Conservation (phyloP, 2,329 filamentous ascomycete genomes). For the Ophiobolus disseminans region DNA sequence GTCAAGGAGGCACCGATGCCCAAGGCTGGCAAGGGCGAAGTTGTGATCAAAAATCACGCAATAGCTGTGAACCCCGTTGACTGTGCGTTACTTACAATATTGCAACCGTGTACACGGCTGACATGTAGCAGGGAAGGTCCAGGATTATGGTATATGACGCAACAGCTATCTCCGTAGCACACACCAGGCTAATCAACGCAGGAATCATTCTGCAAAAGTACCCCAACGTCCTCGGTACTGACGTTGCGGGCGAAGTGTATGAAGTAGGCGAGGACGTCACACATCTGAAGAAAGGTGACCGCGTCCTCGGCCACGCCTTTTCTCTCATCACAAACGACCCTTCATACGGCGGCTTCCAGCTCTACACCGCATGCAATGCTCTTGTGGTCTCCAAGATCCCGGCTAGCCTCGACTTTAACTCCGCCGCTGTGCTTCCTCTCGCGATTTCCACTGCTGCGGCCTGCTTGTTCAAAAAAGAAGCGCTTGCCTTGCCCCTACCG, state of each 20-base stretch:
- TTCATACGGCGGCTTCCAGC: slow-evolving; percentile 42
- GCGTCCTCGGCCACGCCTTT: slow-evolving; percentile 50
- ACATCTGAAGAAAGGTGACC: slow-evolving; percentile 54
- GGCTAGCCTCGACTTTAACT: slow-evolving; percentile 44
- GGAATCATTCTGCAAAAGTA: slow-evolving; percentile 46
- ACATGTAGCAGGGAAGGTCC: slow-evolving; percentile 36
- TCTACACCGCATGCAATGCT: slow-evolving; percentile 41
- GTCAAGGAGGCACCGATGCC: slow-evolving; percentile 39
- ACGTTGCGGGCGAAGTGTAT: slow-evolving; percentile 56
- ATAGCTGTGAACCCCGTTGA: slow-evolving; percentile 45
- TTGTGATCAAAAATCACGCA: slow-evolving; percentile 45
- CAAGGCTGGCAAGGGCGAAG: slow-evolving; percentile 37
- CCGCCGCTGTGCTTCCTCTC: slow-evolving; percentile 54
- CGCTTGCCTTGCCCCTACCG: slow-evolving; percentile 51
- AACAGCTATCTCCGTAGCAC: background rate
- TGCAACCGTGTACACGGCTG: background rate
- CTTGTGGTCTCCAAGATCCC: slow-evolving; percentile 50
- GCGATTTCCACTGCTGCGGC: slow-evolving; percentile 54
- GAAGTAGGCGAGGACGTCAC: slow-evolving; percentile 56
- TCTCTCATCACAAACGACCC: slow-evolving; percentile 31
- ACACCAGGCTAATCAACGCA: slow-evolving; percentile 6
- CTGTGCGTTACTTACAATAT: too few relatives aligned
- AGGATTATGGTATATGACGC: slow-evolving; percentile 35
- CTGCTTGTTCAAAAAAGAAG: slow-evolving; percentile 51
- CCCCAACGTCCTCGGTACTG: slow-evolving; percentile 48